phyloP scores from a whole-genome alignment of 2,329 filamentous ascomycete genomes.

The Stagonosporopsis cucurbitacearum region DNA sequence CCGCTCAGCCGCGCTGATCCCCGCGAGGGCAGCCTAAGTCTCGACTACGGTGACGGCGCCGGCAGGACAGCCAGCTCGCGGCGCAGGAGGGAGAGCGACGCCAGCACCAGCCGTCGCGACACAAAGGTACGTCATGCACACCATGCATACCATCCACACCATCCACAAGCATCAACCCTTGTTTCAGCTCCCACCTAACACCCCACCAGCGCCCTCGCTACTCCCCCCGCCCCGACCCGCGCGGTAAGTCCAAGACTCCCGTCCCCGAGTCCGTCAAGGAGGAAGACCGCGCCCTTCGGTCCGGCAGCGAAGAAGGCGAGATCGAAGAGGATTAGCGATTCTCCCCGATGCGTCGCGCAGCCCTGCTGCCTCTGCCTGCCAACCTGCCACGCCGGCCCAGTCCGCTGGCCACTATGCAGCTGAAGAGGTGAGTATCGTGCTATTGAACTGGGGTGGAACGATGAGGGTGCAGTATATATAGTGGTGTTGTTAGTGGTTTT shows the following conservation, averaged over 20 bases:
- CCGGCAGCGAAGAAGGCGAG: conserved; percentile 95
- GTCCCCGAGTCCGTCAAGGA: conserved; percentile 51
- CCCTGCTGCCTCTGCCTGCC: background rate
- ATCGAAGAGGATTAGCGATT: conserved; percentile 75
- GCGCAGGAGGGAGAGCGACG: conserved; percentile 78
- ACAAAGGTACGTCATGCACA: conserved; percentile 52
- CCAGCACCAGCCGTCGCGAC: conserved; percentile 50
- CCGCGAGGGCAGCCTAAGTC: conserved; percentile 74
- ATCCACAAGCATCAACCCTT: background rate
- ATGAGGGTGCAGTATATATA: too few relatives aligned
- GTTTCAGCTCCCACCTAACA: background rate
- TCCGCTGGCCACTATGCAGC: background rate
- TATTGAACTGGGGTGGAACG: too few relatives aligned
- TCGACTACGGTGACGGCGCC: conserved; percentile 80
- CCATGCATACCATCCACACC: too few relatives aligned
- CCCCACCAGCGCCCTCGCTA: conserved; percentile 58
- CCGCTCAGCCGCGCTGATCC: conserved; percentile 74
- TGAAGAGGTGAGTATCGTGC: background rate
- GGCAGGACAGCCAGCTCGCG: conserved; percentile 63
- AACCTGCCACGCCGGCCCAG: background rate
- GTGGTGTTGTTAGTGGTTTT: too few relatives aligned
- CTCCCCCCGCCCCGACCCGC: conserved; percentile 58
- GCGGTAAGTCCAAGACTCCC: conserved; percentile 63
- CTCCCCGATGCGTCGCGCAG: conserved; percentile 5
- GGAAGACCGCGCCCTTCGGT: conserved; percentile 72